These are phyloP conservation scores for Fomitopsis schrenkii DNA, from an alignment of 1,284 basidiomycete species.

Conservation along the genomic window DNA sequence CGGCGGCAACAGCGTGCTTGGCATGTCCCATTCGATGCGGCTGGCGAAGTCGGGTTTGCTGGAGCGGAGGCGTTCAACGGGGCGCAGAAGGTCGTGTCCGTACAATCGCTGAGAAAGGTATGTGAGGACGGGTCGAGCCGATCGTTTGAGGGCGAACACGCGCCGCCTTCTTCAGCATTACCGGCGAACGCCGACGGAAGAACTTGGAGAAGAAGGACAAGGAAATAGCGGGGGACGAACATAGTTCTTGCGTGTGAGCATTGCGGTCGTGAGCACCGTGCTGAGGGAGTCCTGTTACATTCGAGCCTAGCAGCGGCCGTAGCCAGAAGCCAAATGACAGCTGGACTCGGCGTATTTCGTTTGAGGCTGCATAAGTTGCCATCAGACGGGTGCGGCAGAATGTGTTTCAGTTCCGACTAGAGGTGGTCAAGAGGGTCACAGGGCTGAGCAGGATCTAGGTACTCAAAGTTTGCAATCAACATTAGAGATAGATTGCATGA, in stretches of 20 bases:
- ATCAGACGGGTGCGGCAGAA: no score
- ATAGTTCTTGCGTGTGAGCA: not conserved
- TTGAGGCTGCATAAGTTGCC: no score
- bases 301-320: not conserved
- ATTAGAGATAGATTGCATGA: not conserved
- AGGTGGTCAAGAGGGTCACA: no score
- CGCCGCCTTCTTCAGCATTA: conserved; percentile 16
- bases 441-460: no score
- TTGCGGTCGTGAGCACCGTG: not conserved
- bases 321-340: no score
- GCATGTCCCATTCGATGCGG: conserved; percentile 34
- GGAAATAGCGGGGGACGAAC: not conserved
- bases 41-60: not conserved
- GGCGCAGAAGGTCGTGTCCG: conserved; percentile 57
- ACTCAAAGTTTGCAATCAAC: no score
- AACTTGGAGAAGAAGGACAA: not conserved
- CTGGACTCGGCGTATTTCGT: no score
- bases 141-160: conserved; percentile 36
- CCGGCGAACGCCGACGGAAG: conserved; percentile 1
- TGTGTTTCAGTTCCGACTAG: no score
- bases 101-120: conserved; percentile 63
- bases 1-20: conserved; percentile 48
- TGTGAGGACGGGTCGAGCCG: conserved; percentile 56
- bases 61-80: conserved; percentile 21
- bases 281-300: not conserved